Percentiles rank a stretch among this genome's conserved stretches.
Conservation (phyloP, 371 early-diverging fungal species). For the Encephalitozoon hellem region DNA sequence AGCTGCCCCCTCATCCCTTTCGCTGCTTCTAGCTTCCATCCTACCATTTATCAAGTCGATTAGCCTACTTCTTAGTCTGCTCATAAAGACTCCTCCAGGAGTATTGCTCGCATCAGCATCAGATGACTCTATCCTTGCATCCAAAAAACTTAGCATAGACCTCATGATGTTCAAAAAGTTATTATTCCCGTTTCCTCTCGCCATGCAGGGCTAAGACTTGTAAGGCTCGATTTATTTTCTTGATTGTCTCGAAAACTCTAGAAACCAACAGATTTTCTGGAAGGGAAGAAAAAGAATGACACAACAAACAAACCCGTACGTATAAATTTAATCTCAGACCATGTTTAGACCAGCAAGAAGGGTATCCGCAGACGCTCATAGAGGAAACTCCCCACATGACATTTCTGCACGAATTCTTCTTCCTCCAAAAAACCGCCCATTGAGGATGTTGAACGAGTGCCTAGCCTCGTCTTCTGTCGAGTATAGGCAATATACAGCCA, state of each 20-base stretch:
- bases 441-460: background rate
- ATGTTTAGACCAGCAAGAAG: no score
- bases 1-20: background rate
- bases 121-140: background rate
- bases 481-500: background rate
- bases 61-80: background rate
- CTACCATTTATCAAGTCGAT: background rate
- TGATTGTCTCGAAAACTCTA: background rate
- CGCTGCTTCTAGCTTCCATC: background rate
- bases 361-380: background rate
- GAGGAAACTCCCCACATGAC: background rate
- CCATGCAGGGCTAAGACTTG: background rate
- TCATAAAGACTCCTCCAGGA: background rate
- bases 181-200: background rate
- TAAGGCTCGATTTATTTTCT: background rate
- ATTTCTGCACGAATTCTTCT: constrained; percentile 18
- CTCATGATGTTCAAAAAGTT: constrained; percentile 3
- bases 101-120: background rate
- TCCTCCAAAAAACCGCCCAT: constrained; percentile 27
- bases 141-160: background rate
- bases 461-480: background rate
- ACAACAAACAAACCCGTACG: background rate
- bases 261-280: background rate
- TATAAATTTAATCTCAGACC: no score
- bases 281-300: background rate